phyloP scores from a whole-genome alignment of 495 filamentous ascomycete genomes.

The Letharia lupina region DNA sequence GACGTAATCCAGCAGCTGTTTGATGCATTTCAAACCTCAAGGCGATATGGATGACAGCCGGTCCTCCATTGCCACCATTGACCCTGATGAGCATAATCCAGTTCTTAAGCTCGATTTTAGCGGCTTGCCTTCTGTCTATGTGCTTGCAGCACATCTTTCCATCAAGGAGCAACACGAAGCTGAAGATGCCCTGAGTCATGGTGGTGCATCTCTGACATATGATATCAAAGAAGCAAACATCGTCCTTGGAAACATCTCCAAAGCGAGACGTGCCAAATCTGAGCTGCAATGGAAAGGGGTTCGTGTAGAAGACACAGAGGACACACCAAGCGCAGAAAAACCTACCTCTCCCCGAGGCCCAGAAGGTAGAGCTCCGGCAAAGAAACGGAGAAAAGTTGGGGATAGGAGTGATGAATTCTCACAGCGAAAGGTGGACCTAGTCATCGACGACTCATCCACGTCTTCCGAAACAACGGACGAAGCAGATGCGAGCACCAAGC shows the following conservation, averaged over 20 bases:
- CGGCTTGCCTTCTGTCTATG: conserved; percentile 58
- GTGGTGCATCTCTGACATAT: conserved; percentile 55
- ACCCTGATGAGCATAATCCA: not conserved
- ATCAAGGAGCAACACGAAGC: conserved; percentile 50
- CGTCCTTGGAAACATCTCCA: conserved; percentile 61
- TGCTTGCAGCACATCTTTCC: conserved; percentile 63
- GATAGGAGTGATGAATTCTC: not conserved
- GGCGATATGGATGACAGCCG: conserved; percentile 10
- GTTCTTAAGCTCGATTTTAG: conserved; percentile 27
- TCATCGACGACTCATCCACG: conserved; percentile 7
- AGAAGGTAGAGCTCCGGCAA: conserved; percentile 18
- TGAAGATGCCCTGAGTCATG: conserved; percentile 52
- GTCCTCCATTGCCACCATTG: no score
- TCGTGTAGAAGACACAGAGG: conserved; percentile 47
- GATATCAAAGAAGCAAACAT: conserved; percentile 64
- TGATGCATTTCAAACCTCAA: not conserved
- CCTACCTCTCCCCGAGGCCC: conserved; percentile 4
- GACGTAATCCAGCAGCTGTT: not conserved
- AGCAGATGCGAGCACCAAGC: conserved; percentile 5
- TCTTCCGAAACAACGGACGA: conserved; percentile 15
- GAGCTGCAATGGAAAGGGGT: conserved; percentile 62
- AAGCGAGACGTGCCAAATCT: conserved; percentile 60
- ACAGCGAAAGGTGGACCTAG: not conserved
- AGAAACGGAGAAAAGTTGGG: conserved; percentile 34
- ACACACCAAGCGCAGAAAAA: conserved; percentile 3